Base-by-base conservation (phyloP, 73 alveolate genomes). In the Symbiodinium natans region DNA sequence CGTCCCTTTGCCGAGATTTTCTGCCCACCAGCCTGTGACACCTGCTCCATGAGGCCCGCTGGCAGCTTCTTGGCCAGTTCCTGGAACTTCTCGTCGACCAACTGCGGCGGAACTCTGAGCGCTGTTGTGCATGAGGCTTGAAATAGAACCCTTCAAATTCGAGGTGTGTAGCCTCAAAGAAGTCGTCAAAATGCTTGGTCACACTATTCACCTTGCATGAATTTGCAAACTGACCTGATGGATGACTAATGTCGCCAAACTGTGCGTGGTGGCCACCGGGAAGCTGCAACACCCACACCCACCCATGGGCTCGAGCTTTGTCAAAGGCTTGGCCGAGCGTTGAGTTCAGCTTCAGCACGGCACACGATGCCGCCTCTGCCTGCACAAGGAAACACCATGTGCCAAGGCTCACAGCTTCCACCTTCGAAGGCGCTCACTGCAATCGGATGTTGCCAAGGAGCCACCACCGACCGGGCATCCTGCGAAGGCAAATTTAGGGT, bases 361-460 rank as follows among this genome's bases (percentile, higher is more conserved):
- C 73, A 52, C 97, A 90, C 52, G 97, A 90, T 46, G 97, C 97
- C 5, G 89, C 19, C 29, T 68, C 97, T 9, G 75, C 97, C 97
- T 90, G 31, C 29, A 23, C n/a, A 15, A 13, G 23, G 31, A 52
- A 52, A 52, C n/a, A 52, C 68, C 29, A 52, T 17, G 68, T 52
- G 29, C 6, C 68, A 52, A n/a, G n/a, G n/a, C n/a, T n/a, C n/a
- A n/a, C n/a, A n/a, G n/a, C n/a, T n/a, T n/a, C n/a, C n/a, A n/a
- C n/a, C n/a, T n/a, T n/a, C n/a, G n/a, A n/a, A n/a, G n/a, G n/a
- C n/a, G n/a, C n/a, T n/a, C n/a, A n/a, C n/a, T n/a, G 80, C 80
- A 27, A 23, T 13, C 27, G 23, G 80, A 27, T 63, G 80, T 13
- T 31, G 2, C 80, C 80, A n/a, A n/a, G 80, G 80, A 63, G 80